phyloP scores from a whole-genome alignment of 352 stramenopile species.

The Globisporangium abappressorium region DNA sequence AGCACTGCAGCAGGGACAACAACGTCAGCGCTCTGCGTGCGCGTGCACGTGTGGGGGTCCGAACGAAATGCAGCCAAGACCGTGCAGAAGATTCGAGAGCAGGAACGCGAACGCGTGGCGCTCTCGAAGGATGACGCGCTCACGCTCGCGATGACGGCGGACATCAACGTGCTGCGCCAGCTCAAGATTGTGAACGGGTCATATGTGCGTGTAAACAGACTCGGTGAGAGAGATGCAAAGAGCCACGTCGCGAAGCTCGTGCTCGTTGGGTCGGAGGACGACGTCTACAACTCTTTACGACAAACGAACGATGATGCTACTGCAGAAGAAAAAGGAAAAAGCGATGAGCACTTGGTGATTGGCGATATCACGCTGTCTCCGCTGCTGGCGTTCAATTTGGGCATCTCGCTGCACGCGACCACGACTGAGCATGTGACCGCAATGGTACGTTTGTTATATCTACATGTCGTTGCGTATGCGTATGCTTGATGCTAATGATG shows the following conservation, averaged over 20 bases:
- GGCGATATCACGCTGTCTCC: slow-evolving; percentile 48
- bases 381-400: slow-evolving; percentile 78
- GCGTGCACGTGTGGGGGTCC: slow-evolving; percentile 34
- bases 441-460: slow-evolving; percentile 22
- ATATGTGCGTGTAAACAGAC: slow-evolving; percentile 35
- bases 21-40: slow-evolving; percentile 15
- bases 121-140: slow-evolving; percentile 26
- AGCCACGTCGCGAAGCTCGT: slow-evolving; percentile 37
- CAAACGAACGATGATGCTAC: slow-evolving; percentile 2
- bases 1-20: neutral
- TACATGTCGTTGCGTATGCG: neutral
- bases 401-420: slow-evolving; percentile 40
- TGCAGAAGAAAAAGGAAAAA: neutral
- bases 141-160: slow-evolving; percentile 32
- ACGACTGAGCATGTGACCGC: slow-evolving; percentile 23
- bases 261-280: slow-evolving; percentile 16
- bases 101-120: neutral
- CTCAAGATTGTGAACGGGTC: slow-evolving; percentile 49
- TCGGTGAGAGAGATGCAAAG: slow-evolving; percentile 11
- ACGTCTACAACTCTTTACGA: slow-evolving; percentile 12
- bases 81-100: neutral
- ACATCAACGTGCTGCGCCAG: slow-evolving; percentile 39
- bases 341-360: neutral
- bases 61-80: neutral
- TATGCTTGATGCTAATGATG: neutral